phyloP scores from a whole-genome alignment of 257 asterid genomes.

The Schizonepeta tenuifolia region DNA sequence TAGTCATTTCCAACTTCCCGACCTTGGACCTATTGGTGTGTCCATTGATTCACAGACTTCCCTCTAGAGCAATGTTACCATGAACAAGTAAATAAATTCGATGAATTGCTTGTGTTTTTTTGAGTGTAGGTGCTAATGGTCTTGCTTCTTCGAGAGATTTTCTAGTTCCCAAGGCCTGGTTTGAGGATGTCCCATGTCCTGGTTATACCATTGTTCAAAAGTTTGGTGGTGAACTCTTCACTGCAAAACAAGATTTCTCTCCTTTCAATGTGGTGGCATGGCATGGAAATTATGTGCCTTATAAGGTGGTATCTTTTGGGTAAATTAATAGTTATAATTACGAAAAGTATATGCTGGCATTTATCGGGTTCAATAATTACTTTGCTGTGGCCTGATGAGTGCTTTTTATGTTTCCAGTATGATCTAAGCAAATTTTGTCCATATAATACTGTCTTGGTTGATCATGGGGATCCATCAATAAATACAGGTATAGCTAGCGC shows the following conservation, averaged over 20 bases:
- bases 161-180: slow-evolving; percentile 88
- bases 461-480: slow-evolving; percentile 95
- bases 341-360: not conserved
- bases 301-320: slow-evolving; percentile 56
- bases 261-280: slow-evolving; percentile 97
- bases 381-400: slow-evolving; percentile 33
- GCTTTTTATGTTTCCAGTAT: slow-evolving; percentile 61
- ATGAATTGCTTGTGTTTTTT: slow-evolving; percentile 12
- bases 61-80: not conserved
- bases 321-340: not conserved
- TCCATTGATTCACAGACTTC: slow-evolving; percentile 19
- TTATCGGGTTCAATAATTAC: not conserved
- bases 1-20: slow-evolving; percentile 96
- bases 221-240: slow-evolving; percentile 93
- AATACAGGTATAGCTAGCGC: slow-evolving; percentile 67
- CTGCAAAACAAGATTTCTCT: slow-evolving; percentile 95
- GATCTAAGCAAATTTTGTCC: slow-evolving; percentile 94
- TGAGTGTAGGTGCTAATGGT: slow-evolving; percentile 84
- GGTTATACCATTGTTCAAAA: slow-evolving; percentile 90
- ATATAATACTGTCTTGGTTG: slow-evolving; percentile 85
- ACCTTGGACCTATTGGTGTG: slow-evolving; percentile 95
- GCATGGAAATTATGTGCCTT: slow-evolving; percentile 97
- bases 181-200: slow-evolving; percentile 61
- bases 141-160: slow-evolving; percentile 97
- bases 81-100: slow-evolving; percentile 8